Base-by-base conservation (phyloP, 1,284 basidiomycete species). In the Cutaneotrichosporon dermatis region DNA sequence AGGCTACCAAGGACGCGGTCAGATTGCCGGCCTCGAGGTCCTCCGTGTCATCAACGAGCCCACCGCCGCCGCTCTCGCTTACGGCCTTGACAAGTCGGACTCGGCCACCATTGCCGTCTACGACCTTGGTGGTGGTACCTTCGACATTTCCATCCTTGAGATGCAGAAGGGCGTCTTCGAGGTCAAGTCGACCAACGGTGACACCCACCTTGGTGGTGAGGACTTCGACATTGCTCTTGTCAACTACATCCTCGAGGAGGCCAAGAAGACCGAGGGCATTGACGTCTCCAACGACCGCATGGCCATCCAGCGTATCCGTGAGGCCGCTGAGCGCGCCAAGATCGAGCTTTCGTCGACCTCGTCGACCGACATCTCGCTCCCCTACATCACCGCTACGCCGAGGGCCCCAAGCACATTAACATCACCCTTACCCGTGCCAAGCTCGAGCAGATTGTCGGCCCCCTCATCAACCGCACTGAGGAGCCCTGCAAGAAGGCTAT, bases 111-210 rank as follows among this genome's bases (percentile, higher is more conserved):
- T 99, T 71, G 93, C 93, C 55, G 95, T 99, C 64, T 99, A 97
- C 78, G 95, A 99, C 82, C 82, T 94, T 51, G 91, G 92, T 72
- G 92, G 91, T 76, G 92, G 92, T 69, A 94, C 92, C 15, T 94
- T 94, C 79, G 93, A 98, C 91, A 90, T 98, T 71, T 98, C 95
- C 40, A 93, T 99, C 68, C 83, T 98, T 48, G 92, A 97, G 81
- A 98, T 98, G 91, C 92, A 96, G 79, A 94, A 96, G 81, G 95
- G 95, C 70, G 93, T 99, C 33, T 99, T 98, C 79, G 95, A 98
- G 79, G 95, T 99, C 76, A 97, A 97, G 83, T 97, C 95, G 1
- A 99, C 95, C 66, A 97, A 97, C 76, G 95, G 95, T 80, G 94
- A 99, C 80, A 98, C 95, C 33, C 95, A 99, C 79, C 86, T 99